Conservation (phyloP, 345 rosid genomes). For the Adansonia digitata region DNA sequence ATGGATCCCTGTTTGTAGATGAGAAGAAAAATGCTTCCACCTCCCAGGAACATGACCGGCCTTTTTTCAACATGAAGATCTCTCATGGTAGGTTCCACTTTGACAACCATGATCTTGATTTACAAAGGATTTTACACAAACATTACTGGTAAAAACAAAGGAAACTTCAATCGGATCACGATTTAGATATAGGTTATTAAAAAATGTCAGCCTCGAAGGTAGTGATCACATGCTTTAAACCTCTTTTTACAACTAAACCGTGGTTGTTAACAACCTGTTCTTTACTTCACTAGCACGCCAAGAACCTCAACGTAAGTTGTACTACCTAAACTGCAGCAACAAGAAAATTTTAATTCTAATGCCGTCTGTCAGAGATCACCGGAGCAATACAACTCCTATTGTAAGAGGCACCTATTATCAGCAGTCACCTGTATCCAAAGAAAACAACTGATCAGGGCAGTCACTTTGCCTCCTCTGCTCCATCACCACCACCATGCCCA, state of each 20-base stretch:
- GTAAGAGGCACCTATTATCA: constrained; percentile 28
- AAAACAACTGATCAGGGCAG: not conserved
- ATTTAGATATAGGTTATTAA: not conserved
- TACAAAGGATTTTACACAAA: not conserved
- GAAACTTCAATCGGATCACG: not conserved
- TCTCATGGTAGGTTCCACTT: too few species aligned
- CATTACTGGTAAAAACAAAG: not conserved
- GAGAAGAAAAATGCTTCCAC: too few species aligned
- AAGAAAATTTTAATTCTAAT: not conserved
- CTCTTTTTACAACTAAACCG: constrained; percentile 2
- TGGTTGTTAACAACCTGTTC: not conserved
- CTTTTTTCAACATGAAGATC: too few species aligned
- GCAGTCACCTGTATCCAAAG: constrained; percentile 22
- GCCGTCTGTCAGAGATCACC: constrained; percentile 13
- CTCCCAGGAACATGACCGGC: too few species aligned
- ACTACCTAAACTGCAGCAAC: constrained; percentile 21
- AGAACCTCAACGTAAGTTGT: constrained; percentile 12
- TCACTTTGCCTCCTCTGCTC: constrained; percentile 11
- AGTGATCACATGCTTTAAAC: constrained; percentile 11
- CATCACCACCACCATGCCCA: constrained; percentile 22
- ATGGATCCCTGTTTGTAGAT: too few species aligned
- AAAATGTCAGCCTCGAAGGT: constrained; percentile 7
- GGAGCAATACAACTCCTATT: constrained; percentile 13
- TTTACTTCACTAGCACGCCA: constrained; percentile 10
- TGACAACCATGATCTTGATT: too few species aligned